Base-by-base conservation (phyloP, 495 filamentous ascomycete species). In the Echria macrotheca region DNA sequence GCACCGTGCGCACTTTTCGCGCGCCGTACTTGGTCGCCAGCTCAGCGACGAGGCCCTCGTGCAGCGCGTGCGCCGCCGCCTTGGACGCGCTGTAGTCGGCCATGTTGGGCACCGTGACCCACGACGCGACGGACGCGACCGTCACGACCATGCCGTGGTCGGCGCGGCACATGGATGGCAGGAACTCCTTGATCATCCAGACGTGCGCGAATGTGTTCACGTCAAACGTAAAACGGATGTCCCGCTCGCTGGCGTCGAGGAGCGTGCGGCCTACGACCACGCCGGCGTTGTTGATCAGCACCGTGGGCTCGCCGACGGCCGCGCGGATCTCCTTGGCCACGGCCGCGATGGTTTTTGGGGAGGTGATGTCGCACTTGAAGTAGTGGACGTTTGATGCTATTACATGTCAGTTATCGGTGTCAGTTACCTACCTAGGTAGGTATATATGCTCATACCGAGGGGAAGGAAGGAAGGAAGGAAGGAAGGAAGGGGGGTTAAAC, bases 61-160 rank as follows among this genome's bases (percentile, higher is more conserved):
- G 85, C 64, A 88, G 85, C 3, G 76, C 60, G 31, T 81, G 61
- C 1, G 81, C 75, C 0, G 83, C 85, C 0, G 86, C 79, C 69
- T 89, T 89, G 43, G 73, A 74, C 5, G 79, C 76, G 2, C 69
- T 73, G 66, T 89, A 89, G 60, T 84, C 82, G 17, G 82, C 76
- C 76, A 87, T 80, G 62, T 75, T 74, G 4, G 84, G 79, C 10
- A 82, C 71, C 0, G 75, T 70, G 3, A 79, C 53, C 66, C 78
- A 84, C 0, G 75, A 74, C 0, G 83, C 81, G 41, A 78, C 68
- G 15, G 71, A 78, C n/a, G 85, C 79, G 14, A 90, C 76, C 0
- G 85, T 89, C 7, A 89, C 81, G 12, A 89, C 66, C 74, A 85
- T 86, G 44, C 86, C 86, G 64, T 89, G 84, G 69, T 89, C 81